phyloP scores from a whole-genome alignment of 2,329 filamentous ascomycete species.

The Colletotrichum sidae region DNA sequence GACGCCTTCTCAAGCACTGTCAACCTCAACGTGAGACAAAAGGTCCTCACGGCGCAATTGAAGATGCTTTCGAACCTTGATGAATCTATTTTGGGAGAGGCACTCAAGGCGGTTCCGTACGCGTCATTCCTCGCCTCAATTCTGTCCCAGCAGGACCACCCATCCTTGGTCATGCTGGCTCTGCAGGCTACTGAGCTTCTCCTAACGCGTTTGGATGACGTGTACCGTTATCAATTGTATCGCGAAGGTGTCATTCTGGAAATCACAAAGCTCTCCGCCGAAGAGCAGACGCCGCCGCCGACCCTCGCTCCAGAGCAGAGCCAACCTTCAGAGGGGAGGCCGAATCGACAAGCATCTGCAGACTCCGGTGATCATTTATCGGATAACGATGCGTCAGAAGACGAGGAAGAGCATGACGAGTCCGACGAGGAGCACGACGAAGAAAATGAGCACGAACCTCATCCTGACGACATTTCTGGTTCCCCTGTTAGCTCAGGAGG shows the following conservation, averaged over 20 bases:
- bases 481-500: conserved; percentile 75
- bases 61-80: conserved; percentile 99
- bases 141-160: conserved; percentile 93
- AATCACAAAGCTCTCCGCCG: conserved; percentile 81
- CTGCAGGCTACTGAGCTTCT: conserved; percentile 91
- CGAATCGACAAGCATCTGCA: conserved; percentile 22
- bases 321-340: conserved; percentile 14
- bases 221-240: conserved; percentile 97
- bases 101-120: conserved; percentile 89
- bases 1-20: conserved; percentile 98
- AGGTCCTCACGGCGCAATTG: conserved; percentile 93
- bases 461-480: conserved; percentile 71
- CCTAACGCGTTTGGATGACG: conserved; percentile 82
- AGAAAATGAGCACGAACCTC: conserved; percentile 51
- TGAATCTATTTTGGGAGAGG: conserved; percentile 83
- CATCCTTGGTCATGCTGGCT: conserved; percentile 85
- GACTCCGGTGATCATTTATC: conserved; percentile 46
- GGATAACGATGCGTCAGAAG: conserved; percentile 62
- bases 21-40: conserved; percentile 92
- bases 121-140: conserved; percentile 96
- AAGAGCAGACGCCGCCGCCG: conserved; percentile 49
- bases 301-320: conserved; percentile 45
- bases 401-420: conserved; percentile 59
- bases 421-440: conserved; percentile 66
- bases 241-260: conserved; percentile 95